Evolutionary conservation across 768 basidiomycete species (phyloP), one percentile per base, ranked within the genome.

Genomic region (Pulveroboletus ravenelii): DNA sequence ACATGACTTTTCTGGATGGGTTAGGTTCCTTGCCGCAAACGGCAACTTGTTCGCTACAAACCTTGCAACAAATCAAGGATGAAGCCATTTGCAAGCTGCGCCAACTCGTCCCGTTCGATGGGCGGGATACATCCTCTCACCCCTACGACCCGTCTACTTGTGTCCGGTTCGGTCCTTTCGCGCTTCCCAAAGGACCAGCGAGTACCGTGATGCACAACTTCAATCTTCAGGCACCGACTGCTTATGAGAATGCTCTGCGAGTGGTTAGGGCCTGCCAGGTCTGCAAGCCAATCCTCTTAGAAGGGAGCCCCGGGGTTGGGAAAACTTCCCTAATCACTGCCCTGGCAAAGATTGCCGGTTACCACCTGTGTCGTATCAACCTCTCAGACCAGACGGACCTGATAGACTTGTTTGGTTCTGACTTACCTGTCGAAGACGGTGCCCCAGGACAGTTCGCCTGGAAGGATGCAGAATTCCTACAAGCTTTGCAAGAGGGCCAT

Each of bases 301-400:
- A 99, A 64, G 96, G 96, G 1, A 97, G 93, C 68, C 96, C 96
- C 10, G 96, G 96, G 0, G 96, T 98, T 13, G 96, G 96, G 3
- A 99, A 99, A 71, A 98, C 96, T 2, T 96, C 91, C 63, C 78
- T 99, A 4, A 74, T 98, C 44, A 78, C 85, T 15, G 95, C 96
- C 9, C 74, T 99, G 10, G 93, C 93, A 20, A 84, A 82, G 53
- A 71, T 87, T 5, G 74, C 85, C 35, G 91, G 93, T 15, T 82
- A 93, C 62, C 70, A 76, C 27, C 75, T 98, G 29, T 90, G 85
- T 64, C 85, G 96, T 18, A 94, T 99, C 77, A 99, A 99, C 69
- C 72, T 99, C 18, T 98, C 96, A 5, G 96, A 99, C 60, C 96
- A 99, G 66, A 98, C 95, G 0, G 96, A 99, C 64, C 78, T 99